phyloP scores from a whole-genome alignment of 75 land plant genomes.

The Isoetes taiwanensis region DNA sequence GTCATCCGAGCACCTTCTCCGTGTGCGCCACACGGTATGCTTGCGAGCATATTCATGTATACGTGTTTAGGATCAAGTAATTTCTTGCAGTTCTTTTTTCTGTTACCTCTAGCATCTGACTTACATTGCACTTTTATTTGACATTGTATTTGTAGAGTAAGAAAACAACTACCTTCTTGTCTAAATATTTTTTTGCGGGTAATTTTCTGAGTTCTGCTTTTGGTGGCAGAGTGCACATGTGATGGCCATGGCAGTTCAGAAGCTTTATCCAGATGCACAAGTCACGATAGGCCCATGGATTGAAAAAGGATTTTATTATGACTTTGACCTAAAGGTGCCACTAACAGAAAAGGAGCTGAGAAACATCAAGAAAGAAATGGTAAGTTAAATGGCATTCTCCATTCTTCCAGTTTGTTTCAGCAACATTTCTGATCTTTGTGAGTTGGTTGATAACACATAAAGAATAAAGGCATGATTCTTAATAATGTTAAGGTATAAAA shows the following conservation, averaged over 20 bases:
- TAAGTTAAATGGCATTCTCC: constrained; percentile 19
- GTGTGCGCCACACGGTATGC: constrained; percentile 82
- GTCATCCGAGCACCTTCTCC: constrained; percentile 45
- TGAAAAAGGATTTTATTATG: constrained; percentile 94
- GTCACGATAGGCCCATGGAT: constrained; percentile 99
- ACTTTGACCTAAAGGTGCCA: constrained; percentile 90
- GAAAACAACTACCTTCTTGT: no score
- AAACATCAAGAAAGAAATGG: constrained; percentile 97
- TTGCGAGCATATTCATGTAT: not conserved
- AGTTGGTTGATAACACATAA: no score
- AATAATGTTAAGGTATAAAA: no score
- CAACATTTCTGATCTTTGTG: no score
- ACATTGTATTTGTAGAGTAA: no score
- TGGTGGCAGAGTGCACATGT: constrained; percentile 84
- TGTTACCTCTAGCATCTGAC: no score
- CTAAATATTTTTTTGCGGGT: not conserved
- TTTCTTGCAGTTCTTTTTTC: not conserved
- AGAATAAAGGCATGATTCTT: no score
- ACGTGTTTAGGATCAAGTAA: not conserved
- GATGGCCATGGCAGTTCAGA: constrained; percentile 99
- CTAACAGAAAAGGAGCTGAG: constrained; percentile 80
- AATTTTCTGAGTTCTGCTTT: not conserved
- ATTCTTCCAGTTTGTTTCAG: no score
- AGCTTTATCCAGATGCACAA: constrained; percentile 80
- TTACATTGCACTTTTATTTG: no score